Base-by-base conservation (phyloP, 2,329 filamentous ascomycete species). In the Xylaria multiplex region DNA sequence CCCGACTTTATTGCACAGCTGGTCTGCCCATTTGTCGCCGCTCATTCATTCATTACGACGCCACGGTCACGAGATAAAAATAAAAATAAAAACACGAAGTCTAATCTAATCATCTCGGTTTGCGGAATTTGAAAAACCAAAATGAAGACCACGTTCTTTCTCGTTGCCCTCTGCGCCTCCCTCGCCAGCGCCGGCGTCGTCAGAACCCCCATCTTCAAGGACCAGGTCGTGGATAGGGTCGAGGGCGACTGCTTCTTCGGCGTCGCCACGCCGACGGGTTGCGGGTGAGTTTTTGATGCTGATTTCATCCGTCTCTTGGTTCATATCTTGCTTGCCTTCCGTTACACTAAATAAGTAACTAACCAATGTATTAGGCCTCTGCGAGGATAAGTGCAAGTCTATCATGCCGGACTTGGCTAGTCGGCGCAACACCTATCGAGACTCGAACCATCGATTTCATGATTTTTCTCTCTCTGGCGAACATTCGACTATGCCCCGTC, bases 171-270 rank as follows among this genome's bases (percentile, higher is more conserved):
- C 32, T 80, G 79, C 72, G 78, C 79, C 56, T 82, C 84, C 2
- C 73, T 85, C 56, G 84, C 75, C 72, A 82, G 78, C 69, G 86
- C 86, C 32, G 85, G 82, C 62, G 80, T 88, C 55, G 84, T 88
- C 73, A 83, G 85, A 73, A 86, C 84, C 3, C 86, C 86, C 57
- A 81, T 88, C 69, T 77, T 75, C 48, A 65, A 74, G 24, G 77
- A 87, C 67, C 85, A 87, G 74, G 79, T 88, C 40, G 82, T 88
- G n/a, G 72, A 78, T 32, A 83, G 81, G 71, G 70, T 75, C 19
- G 42, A 72, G 2, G 83, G 81, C 32, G 86, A 88, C 73, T 88
- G 86, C 74, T 84, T 82, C 70, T 86, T 83, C 71, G 86, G 86
- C 40, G 84, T 85, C 19, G 80, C 82, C 5, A 88, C 86, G 37